phyloP scores from a whole-genome alignment of 2,329 filamentous ascomycete species.

The Mariannaea elegans region DNA sequence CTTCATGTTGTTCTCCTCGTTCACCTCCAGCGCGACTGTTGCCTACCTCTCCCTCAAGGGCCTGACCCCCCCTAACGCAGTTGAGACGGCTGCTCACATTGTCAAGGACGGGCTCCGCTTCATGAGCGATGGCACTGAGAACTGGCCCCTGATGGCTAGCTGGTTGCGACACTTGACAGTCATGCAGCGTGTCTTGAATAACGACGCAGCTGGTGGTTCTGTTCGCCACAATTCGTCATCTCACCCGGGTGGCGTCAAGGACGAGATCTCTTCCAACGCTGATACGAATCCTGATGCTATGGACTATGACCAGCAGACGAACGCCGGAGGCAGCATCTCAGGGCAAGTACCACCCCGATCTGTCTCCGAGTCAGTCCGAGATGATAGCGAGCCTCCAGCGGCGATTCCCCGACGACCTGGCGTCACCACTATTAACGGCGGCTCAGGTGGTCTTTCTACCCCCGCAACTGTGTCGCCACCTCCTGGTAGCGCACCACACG shows the following conservation, averaged over 20 bases:
- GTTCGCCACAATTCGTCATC: conserved; percentile 47
- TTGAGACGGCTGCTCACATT: conserved; percentile 65
- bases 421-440: conserved; percentile 67
- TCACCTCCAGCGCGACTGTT: conserved; percentile 68
- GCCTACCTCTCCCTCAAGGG: conserved; percentile 71
- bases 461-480: conserved; percentile 58
- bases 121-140: conserved; percentile 66
- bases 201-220: conserved; percentile 53
- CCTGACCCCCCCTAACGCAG: conserved; percentile 63
- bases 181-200: conserved; percentile 68
- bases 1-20: conserved; percentile 70
- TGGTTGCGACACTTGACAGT: conserved; percentile 69
- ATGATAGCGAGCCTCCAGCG: conserved; percentile 62
- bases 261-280: conserved; percentile 63
- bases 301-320: conserved; percentile 62
- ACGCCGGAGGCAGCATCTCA: conserved; percentile 28
- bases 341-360: conserved; percentile 47
- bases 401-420: conserved; percentile 60
- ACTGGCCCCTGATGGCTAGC: conserved; percentile 66
- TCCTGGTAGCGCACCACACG: conserved; percentile 37
- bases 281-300: conserved; percentile 65
- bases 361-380: conserved; percentile 53
- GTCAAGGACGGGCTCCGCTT: conserved; percentile 67
- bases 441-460: conserved; percentile 58
- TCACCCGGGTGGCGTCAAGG: conserved; percentile 54